A percentile compares a stretch with the other conserved stretches of the same genome.
These are phyloP conservation scores for Boletus sensibilis DNA, from an alignment of 768 basidiomycete genomes.

Conservation along the genomic window DNA sequence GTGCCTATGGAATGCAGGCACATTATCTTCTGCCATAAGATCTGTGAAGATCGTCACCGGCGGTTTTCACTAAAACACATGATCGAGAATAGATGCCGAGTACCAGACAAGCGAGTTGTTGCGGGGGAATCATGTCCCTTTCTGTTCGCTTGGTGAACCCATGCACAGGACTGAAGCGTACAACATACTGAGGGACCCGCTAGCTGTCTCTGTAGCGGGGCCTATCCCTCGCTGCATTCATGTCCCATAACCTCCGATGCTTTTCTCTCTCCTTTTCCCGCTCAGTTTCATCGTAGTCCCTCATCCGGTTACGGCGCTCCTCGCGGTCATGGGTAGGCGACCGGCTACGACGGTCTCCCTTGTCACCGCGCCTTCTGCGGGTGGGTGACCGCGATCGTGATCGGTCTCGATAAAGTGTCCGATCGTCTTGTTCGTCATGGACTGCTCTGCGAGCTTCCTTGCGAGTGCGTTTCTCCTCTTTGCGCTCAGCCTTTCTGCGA, in stretches of 20 bases:
- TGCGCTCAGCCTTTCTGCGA: conserved; percentile 51
- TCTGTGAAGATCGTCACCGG: conserved; percentile 18
- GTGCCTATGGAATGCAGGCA: conserved; percentile 14
- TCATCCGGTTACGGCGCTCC: conserved; percentile 15
- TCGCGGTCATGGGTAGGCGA: conserved; percentile 28
- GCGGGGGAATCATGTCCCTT: not conserved
- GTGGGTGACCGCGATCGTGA: conserved; percentile 39
- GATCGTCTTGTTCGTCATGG: conserved; percentile 32
- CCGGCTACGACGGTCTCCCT: conserved; percentile 31
- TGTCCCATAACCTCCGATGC: conserved; percentile 54
- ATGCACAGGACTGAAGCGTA: conserved; percentile 1
- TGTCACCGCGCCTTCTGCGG: conserved; percentile 14
- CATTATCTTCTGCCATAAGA: conserved; percentile 16
- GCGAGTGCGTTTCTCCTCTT: conserved; percentile 56
- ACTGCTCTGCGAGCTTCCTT: conserved; percentile 49
- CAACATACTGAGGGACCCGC: conserved; percentile 5
- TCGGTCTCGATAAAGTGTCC: conserved; percentile 25
- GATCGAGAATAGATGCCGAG: conserved; percentile 8
- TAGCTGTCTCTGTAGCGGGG: conserved; percentile 26
- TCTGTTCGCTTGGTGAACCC: conserved; percentile 8
- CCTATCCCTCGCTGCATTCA: conserved; percentile 41
- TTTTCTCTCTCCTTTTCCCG: conserved; percentile 36
- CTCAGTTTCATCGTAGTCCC: conserved; percentile 30
- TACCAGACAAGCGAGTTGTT: conserved; percentile 1
- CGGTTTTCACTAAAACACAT: conserved; percentile 10